A percentile compares a stretch with the other conserved stretches of the same genome.
Conservation (phyloP, 2,329 filamentous ascomycete genomes). For the Alternaria alternata region DNA sequence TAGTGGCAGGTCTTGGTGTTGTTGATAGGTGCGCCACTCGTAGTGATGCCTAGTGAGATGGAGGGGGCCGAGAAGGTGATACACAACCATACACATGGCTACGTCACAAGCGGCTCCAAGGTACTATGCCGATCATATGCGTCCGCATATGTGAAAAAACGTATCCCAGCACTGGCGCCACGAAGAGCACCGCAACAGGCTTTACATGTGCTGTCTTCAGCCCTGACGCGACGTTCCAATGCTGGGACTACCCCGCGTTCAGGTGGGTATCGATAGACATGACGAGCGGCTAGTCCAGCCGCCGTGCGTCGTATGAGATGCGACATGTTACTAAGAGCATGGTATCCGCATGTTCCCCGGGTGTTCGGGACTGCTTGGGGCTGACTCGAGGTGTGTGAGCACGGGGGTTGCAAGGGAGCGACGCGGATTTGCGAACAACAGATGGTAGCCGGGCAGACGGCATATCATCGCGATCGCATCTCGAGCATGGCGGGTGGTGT, state of each 20-base stretch:
- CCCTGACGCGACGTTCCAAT: neutral
- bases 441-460: neutral
- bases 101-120: neutral
- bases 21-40: neutral
- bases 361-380: neutral
- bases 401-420: neutral
- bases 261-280: conserved; percentile 4
- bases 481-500: neutral
- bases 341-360: neutral
- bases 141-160: conserved; percentile 5
- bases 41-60: conserved; percentile 3
- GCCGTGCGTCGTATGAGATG: neutral
- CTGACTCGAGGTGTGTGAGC: neutral
- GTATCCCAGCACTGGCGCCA: neutral
- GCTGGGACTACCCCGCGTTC: conserved; percentile 16
- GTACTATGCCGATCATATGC: conserved; percentile 4
- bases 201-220: neutral
- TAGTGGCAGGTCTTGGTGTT: neutral
- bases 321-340: conserved; percentile 1
- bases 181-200: neutral
- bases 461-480: neutral
- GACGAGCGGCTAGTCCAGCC: conserved; percentile 4
- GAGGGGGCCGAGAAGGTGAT: neutral
- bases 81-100: neutral
- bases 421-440: neutral